Conservation (phyloP, 345 rosid genomes). For the Rhizophora mangle region DNA sequence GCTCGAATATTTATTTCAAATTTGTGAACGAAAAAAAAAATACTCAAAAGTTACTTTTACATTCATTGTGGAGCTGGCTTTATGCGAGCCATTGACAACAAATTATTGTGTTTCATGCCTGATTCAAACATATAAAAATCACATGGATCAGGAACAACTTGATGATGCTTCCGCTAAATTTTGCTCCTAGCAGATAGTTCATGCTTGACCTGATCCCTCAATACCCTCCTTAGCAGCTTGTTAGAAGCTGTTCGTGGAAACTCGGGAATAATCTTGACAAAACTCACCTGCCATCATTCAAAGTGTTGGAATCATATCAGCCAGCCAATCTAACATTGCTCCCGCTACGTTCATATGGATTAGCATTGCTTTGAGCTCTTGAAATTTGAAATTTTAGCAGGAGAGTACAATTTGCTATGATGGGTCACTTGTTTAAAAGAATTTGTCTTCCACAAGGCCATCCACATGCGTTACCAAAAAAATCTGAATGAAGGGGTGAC, state of each 20-base stretch:
- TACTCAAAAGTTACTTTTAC: too few relatives aligned
- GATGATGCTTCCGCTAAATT: slow-evolving; percentile 16
- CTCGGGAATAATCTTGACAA: slow-evolving; percentile 57
- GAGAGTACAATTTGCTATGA: too few relatives aligned
- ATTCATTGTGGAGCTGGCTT: too few relatives aligned
- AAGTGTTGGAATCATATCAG: neutral
- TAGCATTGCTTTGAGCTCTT: too few relatives aligned
- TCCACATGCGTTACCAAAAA: neutral
- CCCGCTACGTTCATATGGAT: neutral
- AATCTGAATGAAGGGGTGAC: neutral
- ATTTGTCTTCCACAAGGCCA: too few relatives aligned
- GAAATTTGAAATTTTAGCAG: too few relatives aligned
- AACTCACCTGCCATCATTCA: slow-evolving; percentile 53
- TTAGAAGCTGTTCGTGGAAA: slow-evolving; percentile 85
- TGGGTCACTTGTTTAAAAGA: too few relatives aligned
- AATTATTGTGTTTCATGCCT: too few relatives aligned
- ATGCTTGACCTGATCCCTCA: slow-evolving; percentile 60
- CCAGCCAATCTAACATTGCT: neutral
- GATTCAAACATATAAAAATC: neutral
- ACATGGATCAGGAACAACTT: neutral
- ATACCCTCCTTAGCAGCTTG: slow-evolving; percentile 69
- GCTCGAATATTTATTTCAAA: too few relatives aligned
- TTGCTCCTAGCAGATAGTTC: slow-evolving; percentile 38
- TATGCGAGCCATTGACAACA: too few relatives aligned
- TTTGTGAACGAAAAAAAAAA: too few relatives aligned